Percentiles rank a stretch among this genome's conserved stretches.
These are phyloP conservation scores for Hypoxylon sp. DNA, from an alignment of 2,329 filamentous ascomycete species.

Conservation along the genomic window DNA sequence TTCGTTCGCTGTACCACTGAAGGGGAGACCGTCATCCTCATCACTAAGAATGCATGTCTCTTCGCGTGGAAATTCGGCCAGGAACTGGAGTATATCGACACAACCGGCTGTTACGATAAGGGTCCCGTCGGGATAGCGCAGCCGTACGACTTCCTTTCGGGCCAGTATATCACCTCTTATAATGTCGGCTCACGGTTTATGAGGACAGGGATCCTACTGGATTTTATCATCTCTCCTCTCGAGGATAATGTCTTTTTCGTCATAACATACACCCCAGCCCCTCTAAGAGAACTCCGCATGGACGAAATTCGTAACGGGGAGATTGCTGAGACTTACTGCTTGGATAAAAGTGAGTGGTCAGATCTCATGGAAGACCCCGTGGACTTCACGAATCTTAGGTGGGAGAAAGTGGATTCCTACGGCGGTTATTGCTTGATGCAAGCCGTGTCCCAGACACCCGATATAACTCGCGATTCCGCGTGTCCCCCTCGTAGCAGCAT, in stretches of 20 bases:
- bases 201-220: slow-evolving; percentile 45
- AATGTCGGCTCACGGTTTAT: slow-evolving; percentile 45
- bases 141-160: slow-evolving; percentile 38
- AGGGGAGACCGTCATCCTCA: slow-evolving; percentile 49
- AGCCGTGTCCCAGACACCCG: slow-evolving; percentile 41
- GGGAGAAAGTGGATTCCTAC: slow-evolving; percentile 52
- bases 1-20: slow-evolving; percentile 51
- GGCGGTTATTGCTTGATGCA: slow-evolving; percentile 53
- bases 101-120: slow-evolving; percentile 35
- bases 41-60: slow-evolving; percentile 48
- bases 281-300: slow-evolving; percentile 44
- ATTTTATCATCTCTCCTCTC: slow-evolving; percentile 52
- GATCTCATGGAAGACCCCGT: slow-evolving; percentile 39
- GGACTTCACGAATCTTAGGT: slow-evolving; percentile 47
- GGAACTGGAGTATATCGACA: slow-evolving; percentile 42
- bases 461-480: slow-evolving; percentile 22
- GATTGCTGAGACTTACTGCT: slow-evolving; percentile 44
- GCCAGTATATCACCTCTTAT: slow-evolving; percentile 44
- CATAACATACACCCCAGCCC: slow-evolving; percentile 44
- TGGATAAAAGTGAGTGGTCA: slow-evolving; percentile 29
- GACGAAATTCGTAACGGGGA: slow-evolving; percentile 48
- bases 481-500: slow-evolving; percentile 39
- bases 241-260: slow-evolving; percentile 48
- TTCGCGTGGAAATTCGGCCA: slow-evolving; percentile 51
- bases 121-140: slow-evolving; percentile 38